These are phyloP conservation scores for Colletotrichum sp. DNA, from an alignment of 2,329 filamentous ascomycete genomes.

Conservation along the genomic window DNA sequence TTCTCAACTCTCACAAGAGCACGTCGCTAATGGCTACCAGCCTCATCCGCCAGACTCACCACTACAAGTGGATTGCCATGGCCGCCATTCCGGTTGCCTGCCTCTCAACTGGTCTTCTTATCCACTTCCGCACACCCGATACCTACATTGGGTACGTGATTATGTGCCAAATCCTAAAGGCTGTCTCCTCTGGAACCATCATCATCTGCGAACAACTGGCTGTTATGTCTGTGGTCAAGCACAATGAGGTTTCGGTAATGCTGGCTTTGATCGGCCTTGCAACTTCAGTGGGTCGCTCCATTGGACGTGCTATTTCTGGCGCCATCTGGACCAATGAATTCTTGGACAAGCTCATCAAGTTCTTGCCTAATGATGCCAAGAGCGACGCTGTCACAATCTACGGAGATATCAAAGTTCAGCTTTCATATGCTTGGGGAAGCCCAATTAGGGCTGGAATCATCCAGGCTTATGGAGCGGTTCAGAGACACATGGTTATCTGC, in stretches of 20 bases:
- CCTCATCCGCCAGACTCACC: slow-evolving; percentile 32
- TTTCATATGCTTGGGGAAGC: slow-evolving; percentile 43
- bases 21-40: no score
- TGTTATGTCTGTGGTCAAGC: slow-evolving; percentile 34
- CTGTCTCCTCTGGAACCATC: slow-evolving; percentile 40
- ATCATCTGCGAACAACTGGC: slow-evolving; percentile 52
- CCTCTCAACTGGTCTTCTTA: slow-evolving; percentile 33
- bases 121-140: slow-evolving; percentile 38
- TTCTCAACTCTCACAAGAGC: no score
- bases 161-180: slow-evolving; percentile 43
- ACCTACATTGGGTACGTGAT: slow-evolving; percentile 37
- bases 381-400: slow-evolving; percentile 49
- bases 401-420: slow-evolving; percentile 34
- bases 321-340: slow-evolving; percentile 41
- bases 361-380: slow-evolving; percentile 43
- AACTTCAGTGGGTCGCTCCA: slow-evolving; percentile 33
- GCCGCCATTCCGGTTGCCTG: slow-evolving; percentile 36
- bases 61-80: slow-evolving; percentile 36
- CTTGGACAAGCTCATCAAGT: slow-evolving; percentile 37
- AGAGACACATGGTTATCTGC: slow-evolving; percentile 44
- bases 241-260: slow-evolving; percentile 34
- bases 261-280: slow-evolving; percentile 36
- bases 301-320: slow-evolving; percentile 34
- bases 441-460: slow-evolving; percentile 48
- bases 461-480: slow-evolving; percentile 50